Evolutionary conservation across 192 early-diverging fungal genomes (phyloP).

Genomic region (Backusella liffmaniae): DNA sequence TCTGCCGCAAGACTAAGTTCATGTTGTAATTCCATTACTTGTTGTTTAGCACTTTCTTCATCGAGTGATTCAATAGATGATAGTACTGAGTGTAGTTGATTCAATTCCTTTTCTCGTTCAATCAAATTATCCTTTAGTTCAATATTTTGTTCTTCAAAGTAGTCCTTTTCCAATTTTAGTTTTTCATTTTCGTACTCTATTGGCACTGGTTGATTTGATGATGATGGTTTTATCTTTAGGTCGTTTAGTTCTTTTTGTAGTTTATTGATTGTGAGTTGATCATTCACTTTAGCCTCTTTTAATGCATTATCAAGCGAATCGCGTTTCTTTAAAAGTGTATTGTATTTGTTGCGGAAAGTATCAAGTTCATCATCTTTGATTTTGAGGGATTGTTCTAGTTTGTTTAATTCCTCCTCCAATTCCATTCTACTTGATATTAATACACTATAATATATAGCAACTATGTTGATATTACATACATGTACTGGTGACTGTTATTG

Average conservation of each 20-base stretch:
- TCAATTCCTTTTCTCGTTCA: background rate
- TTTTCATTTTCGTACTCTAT: background rate
- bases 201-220: background rate
- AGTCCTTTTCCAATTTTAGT: background rate
- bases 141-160: background rate
- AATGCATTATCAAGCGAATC: background rate
- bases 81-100: background rate
- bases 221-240: background rate
- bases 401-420: background rate
- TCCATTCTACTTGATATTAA: background rate
- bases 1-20: background rate
- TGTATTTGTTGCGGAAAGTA: background rate
- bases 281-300: background rate
- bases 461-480: background rate
- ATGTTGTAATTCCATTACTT: background rate
- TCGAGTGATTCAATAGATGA: background rate
- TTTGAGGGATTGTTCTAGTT: background rate
- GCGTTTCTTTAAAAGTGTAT: background rate
- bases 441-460: background rate
- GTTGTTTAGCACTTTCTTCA: background rate
- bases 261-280: background rate
- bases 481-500: background rate
- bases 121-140: background rate
- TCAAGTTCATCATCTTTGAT: background rate
- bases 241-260: background rate